These are phyloP conservation scores for Radiomyces spectabilis DNA, from an alignment of 192 early-diverging fungal species.

Conservation along the genomic window DNA sequence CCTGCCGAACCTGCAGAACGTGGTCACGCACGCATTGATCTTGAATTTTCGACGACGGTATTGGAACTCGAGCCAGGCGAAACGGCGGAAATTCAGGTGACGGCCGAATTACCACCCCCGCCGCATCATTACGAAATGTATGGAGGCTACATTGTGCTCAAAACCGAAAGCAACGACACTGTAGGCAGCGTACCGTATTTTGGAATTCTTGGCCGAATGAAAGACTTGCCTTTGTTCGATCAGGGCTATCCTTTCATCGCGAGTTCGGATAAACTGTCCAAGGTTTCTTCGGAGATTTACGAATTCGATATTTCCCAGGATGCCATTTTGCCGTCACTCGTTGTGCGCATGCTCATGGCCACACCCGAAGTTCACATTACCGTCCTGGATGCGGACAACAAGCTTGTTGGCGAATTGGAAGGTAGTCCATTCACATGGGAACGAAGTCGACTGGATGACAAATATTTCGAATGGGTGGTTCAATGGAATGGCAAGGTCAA, in stretches of 20 bases:
- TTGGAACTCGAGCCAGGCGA: slow-evolving; percentile 5
- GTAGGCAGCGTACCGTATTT: slow-evolving; percentile 37
- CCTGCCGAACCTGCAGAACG: slow-evolving; percentile 8
- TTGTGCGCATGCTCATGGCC: no score
- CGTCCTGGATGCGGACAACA: no score
- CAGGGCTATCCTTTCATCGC: not conserved
- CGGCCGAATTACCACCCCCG: slow-evolving; percentile 5
- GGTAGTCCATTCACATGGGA: no score
- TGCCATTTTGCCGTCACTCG: no score
- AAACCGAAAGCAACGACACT: slow-evolving; percentile 4
- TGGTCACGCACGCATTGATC: not conserved
- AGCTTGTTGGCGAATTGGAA: no score
- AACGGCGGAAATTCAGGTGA: not conserved
- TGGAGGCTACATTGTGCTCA: slow-evolving; percentile 33
- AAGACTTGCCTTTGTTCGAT: slow-evolving; percentile 37
- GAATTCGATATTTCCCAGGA: no score
- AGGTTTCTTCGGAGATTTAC: no score
- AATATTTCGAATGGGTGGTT: no score
- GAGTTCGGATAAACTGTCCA: not conserved
- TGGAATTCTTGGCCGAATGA: slow-evolving; percentile 34
- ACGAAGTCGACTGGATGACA: no score
- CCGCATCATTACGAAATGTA: slow-evolving; percentile 21
- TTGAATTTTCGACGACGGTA: slow-evolving; percentile 1
- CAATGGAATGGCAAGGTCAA: no score
- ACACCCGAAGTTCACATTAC: no score